A percentile compares a stretch with the other conserved stretches of the same genome.
These are phyloP conservation scores for Pythium chondricola DNA, from an alignment of 352 stramenopile species.

Conservation along the genomic window DNA sequence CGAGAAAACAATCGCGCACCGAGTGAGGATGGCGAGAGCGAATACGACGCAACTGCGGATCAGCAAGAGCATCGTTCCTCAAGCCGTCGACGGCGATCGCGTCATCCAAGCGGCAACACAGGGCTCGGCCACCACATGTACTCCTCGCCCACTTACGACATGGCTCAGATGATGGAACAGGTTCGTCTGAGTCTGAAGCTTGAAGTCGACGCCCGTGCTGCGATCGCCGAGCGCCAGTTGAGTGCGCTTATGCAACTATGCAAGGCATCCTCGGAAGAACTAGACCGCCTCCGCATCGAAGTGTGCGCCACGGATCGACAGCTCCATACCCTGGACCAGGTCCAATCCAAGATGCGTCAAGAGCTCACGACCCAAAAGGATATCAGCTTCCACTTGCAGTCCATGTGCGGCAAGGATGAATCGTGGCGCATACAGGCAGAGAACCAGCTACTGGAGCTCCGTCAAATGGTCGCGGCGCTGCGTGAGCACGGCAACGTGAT, in stretches of 20 bases:
- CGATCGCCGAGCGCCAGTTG: constrained; percentile 73
- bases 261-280: constrained; percentile 67
- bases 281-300: constrained; percentile 63
- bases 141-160: constrained; percentile 63
- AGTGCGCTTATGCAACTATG: constrained; percentile 65
- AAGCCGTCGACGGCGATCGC: neutral
- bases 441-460: constrained; percentile 72
- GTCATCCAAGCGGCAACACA: neutral
- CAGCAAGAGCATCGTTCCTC: neutral
- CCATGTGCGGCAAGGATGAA: constrained; percentile 80
- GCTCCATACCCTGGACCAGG: constrained; percentile 69
- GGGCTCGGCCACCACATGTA: constrained; percentile 41
- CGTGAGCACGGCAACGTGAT: constrained; percentile 64
- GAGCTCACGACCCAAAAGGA: constrained; percentile 80
- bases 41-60: neutral
- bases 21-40: constrained; percentile 13
- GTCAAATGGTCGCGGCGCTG: constrained; percentile 61
- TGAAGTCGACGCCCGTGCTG: constrained; percentile 70
- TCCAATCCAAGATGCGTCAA: constrained; percentile 68
- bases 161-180: constrained; percentile 84
- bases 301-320: constrained; percentile 65
- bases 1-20: constrained; percentile 9
- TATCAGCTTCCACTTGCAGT: constrained; percentile 75
- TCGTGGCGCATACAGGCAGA: constrained; percentile 81
- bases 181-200: constrained; percentile 76